phyloP scores from a whole-genome alignment of 352 stramenopile species.

The Globisporangium megalacanthum region DNA sequence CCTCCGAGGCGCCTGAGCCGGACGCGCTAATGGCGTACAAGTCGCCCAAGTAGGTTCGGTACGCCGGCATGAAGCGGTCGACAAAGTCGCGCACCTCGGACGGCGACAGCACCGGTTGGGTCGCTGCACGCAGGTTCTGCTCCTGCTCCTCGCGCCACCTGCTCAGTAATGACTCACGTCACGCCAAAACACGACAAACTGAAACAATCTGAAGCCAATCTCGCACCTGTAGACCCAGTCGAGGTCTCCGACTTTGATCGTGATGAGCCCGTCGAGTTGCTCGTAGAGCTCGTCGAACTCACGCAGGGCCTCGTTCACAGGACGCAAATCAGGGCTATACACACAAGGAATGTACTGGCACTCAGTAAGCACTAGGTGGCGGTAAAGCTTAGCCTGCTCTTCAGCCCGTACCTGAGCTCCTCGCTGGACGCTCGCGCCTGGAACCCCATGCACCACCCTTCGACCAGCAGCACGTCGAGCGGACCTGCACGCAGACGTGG shows the following conservation, averaged over 20 bases:
- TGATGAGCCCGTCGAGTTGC: slow-evolving; percentile 56
- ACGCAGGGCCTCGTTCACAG: slow-evolving; percentile 58
- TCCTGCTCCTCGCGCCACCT: slow-evolving; percentile 84
- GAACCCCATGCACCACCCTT: slow-evolving; percentile 86
- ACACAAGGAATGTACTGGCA: not conserved
- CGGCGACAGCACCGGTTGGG: slow-evolving; percentile 54
- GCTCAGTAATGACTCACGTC: not conserved
- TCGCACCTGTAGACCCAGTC: slow-evolving; percentile 81
- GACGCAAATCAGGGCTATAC: slow-evolving; percentile 43
- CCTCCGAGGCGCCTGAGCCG: not conserved
- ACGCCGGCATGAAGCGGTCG: slow-evolving; percentile 83
- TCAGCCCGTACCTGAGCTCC: slow-evolving; percentile 26
- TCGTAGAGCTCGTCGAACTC: slow-evolving; percentile 66
- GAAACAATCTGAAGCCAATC: not conserved
- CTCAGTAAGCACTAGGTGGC: not conserved
- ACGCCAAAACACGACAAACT: not conserved
- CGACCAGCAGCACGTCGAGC: slow-evolving; percentile 76
- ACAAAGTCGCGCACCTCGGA: slow-evolving; percentile 80
- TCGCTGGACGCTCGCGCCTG: slow-evolving; percentile 34
- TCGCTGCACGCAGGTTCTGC: slow-evolving; percentile 45
- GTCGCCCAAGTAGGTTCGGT: slow-evolving; percentile 55
- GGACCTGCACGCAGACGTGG: slow-evolving; percentile 26
- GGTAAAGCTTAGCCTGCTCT: not conserved
- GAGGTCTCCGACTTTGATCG: slow-evolving; percentile 67
- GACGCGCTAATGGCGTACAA: slow-evolving; percentile 37